Base-by-base conservation (phyloP, 2,329 filamentous ascomycete species). In the Fusarium haematococcum region DNA sequence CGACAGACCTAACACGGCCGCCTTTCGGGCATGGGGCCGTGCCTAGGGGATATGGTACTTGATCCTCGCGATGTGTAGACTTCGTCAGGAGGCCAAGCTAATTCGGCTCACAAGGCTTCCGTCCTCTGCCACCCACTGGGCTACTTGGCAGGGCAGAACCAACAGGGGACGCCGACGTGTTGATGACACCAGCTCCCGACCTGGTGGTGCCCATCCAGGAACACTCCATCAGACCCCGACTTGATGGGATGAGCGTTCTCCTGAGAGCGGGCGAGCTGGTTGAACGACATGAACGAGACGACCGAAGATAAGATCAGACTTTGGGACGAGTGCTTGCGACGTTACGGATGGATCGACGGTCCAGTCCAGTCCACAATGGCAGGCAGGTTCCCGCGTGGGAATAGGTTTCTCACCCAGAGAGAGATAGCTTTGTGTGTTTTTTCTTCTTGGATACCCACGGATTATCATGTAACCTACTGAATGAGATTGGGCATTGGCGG, bases 171-270 rank as follows among this genome's bases (percentile, higher is more conserved):
- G 77, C 77, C 18, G 80, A 83, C 52, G 79, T 82, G 30, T 48
- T 80, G 52, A 83, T 81, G 80, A 80, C 77, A 8, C 66, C 78
- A 16, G 72, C 77, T 37, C 69, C 76, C 57, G 74, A 78, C 58
- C 67, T 75, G 7, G 57, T 68, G 20, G 65, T 73, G 6, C 59
- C 76, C 18, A 80, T 45, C 32, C 59, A 73, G 18, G 60, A 61
- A 25, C 73, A 72, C 6, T 78, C 80, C 7, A 41, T 59, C 4
- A 81, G 76, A 56, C 56, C 67, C 11, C 79, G 79, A 5, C 80
- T 91, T 23, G 89, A 91, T 70, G 89, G 90, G 2, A 89, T 92
- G 81, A 90, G 85, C 68, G 90, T 90, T 8, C 81, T 92, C 13
- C 79, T 91, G 2, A 85, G 85, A 69, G 90, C 90, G 11, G 89